A percentile compares a stretch with the other conserved stretches of the same genome.
Conservation (phyloP, 345 rosid genomes). For the Populus euphratica region DNA sequence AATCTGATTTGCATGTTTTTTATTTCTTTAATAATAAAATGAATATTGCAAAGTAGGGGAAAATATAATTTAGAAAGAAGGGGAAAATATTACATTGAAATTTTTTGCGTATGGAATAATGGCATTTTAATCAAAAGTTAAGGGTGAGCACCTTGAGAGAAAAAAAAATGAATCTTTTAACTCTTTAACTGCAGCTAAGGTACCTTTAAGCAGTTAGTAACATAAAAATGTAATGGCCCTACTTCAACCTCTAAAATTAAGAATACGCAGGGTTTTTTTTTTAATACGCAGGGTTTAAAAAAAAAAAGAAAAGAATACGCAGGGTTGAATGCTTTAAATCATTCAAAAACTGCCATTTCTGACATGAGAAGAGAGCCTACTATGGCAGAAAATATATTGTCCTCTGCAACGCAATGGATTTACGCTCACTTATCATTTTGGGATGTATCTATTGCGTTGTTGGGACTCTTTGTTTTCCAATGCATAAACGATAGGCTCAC, state of each 20-base stretch:
- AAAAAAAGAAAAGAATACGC: too few relatives aligned
- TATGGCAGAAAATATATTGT: slow-evolving; percentile 1
- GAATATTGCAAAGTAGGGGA: too few relatives aligned
- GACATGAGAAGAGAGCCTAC: neutral
- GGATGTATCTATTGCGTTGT: slow-evolving; percentile 43
- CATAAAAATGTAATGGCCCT: neutral
- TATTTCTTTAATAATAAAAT: too few relatives aligned
- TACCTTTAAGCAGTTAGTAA: neutral
- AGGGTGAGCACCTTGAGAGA: neutral
- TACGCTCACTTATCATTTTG: slow-evolving; percentile 27
- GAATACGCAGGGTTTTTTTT: neutral
- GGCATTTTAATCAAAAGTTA: neutral
- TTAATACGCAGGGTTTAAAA: too few relatives aligned
- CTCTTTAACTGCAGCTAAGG: neutral
- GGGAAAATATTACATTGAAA: too few relatives aligned
- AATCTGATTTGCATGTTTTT: too few relatives aligned
- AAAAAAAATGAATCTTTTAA: neutral
- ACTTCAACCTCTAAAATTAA: neutral
- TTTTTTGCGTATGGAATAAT: too few relatives aligned
- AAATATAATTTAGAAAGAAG: too few relatives aligned
- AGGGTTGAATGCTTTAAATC: neutral
- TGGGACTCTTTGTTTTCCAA: slow-evolving; percentile 46
- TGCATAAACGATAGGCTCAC: slow-evolving; percentile 46
- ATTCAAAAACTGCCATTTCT: neutral
- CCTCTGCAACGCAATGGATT: slow-evolving; percentile 23